Base-by-base conservation (phyloP, 768 basidiomycete genomes). In the Tylopilus cervinicoccineus region DNA sequence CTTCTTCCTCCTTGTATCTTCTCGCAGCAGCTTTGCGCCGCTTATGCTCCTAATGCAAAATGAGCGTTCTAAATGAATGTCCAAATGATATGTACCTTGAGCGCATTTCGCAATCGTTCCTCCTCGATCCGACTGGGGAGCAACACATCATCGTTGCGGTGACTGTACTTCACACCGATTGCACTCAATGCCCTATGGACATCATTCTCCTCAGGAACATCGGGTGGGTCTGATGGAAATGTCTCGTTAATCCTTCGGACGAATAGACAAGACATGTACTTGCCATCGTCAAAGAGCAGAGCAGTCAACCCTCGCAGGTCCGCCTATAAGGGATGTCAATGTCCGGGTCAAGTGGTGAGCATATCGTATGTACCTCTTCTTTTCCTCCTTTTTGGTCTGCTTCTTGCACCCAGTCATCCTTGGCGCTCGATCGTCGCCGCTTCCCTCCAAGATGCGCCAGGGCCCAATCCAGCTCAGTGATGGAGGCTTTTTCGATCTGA, bases 381-480 rank as follows among this genome's bases (percentile, higher is more conserved):
- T 73, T 57, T 61, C 72, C 56, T 66, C 77, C 59, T 70, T 78
- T 62, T 59, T 72, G 54, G 65, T 72, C 67, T 61, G 75, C 54
- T 59, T 72, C 70, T 70, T 78, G 52, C 63, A 62, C 63, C 79
- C 70, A 49, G 75, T 75, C 53, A 62, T 67, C 56, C 38, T 63
- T 65, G 17, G 28, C 32, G n/a, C 27, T 63, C 47, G 53, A 65
- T 67, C 26, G 47, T 48, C 70, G 73, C 13, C 62, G 56, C 41
- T 68, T 65, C 6, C 70, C 71, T n/a, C 73, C 76, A 66, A 86
- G 75, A 56, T 88, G 80, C 5, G 79, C 77, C 33, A 91, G 67
- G 0, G 86, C 88, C 88, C 90, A 93, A 57, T 91, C 86, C 20
- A 91, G 69, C 53, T 93, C 81, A 7, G 77, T 74, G 5, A 91